These are phyloP conservation scores for Boletus smithii DNA, from an alignment of 1,284 basidiomycete genomes.

Conservation along the genomic window DNA sequence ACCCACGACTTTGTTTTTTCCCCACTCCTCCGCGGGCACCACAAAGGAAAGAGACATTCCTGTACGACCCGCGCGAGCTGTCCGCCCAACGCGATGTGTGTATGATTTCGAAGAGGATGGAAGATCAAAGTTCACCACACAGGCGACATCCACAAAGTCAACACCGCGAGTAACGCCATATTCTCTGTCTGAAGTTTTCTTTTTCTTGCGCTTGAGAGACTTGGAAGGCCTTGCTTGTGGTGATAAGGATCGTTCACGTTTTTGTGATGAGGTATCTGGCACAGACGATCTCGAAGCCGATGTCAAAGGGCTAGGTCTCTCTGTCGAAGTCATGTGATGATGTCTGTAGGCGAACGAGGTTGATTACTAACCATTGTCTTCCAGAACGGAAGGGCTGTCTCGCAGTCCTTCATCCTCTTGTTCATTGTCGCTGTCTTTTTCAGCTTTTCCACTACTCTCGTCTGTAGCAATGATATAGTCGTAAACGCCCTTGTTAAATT, in stretches of 20 bases:
- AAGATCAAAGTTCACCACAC: conserved; percentile 98
- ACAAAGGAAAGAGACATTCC: conserved; percentile 93
- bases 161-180: conserved; percentile 96
- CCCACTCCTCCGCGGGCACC: conserved; percentile 73
- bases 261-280: too few relatives aligned
- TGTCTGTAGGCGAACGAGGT: neutral
- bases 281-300: neutral
- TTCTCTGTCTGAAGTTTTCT: conserved; percentile 59
- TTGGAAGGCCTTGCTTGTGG: conserved; percentile 1
- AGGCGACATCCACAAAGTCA: conserved; percentile 96
- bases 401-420: conserved; percentile 29
- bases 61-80: conserved; percentile 90
- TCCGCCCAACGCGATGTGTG: conserved; percentile 94
- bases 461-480: conserved; percentile 99
- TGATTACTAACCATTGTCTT: conserved; percentile 17
- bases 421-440: conserved; percentile 50
- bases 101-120: conserved; percentile 88
- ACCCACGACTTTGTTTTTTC: conserved; percentile 73
- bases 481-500: conserved; percentile 98
- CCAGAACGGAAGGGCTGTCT: neutral
- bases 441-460: conserved; percentile 62
- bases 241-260: too few relatives aligned
- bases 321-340: conserved; percentile 9
- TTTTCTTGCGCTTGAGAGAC: conserved; percentile 40
- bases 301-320: neutral